Conservation (phyloP, 805 yeast genomes). For the Candida silvicultrix region DNA sequence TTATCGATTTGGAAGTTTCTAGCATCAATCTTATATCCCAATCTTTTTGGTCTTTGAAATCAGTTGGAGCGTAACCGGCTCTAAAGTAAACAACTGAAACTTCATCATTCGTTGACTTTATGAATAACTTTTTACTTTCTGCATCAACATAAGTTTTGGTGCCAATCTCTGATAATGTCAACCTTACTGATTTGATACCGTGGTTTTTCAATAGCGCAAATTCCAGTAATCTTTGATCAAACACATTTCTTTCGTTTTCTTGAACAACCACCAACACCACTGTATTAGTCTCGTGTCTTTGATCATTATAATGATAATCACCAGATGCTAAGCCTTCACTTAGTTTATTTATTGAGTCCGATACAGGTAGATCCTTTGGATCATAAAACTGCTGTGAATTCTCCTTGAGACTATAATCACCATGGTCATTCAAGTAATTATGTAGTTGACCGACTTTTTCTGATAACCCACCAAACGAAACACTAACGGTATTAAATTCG, state of each 20-base stretch:
- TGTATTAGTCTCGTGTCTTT: slow-evolving; percentile 28
- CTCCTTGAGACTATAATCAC: slow-evolving; percentile 40
- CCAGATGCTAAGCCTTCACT: slow-evolving; percentile 70
- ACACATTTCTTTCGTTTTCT: slow-evolving; percentile 78
- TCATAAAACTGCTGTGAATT: slow-evolving; percentile 33
- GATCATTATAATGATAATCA: slow-evolving; percentile 45
- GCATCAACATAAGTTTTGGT: slow-evolving; percentile 31
- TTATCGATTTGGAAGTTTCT: slow-evolving; percentile 75
- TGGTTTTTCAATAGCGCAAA: slow-evolving; percentile 52
- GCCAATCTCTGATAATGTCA: slow-evolving; percentile 57
- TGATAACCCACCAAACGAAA: slow-evolving; percentile 90
- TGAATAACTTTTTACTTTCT: slow-evolving; percentile 40
- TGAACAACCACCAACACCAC: slow-evolving; percentile 76
- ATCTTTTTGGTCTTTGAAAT: slow-evolving; percentile 56
- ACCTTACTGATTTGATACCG: slow-evolving; percentile 56
- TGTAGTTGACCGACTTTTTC: slow-evolving; percentile 76
- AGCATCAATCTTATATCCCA: slow-evolving; percentile 75
- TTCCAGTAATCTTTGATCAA: slow-evolving; percentile 87
- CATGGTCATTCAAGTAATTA: slow-evolving; percentile 50
- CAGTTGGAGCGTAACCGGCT: slow-evolving; percentile 82
- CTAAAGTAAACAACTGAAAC: slow-evolving; percentile 87
- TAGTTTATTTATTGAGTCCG: slow-evolving; percentile 55
- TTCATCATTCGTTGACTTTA: slow-evolving; percentile 49
- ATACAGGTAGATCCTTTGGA: slow-evolving; percentile 50
- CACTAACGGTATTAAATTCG: slow-evolving; percentile 94